phyloP scores from a whole-genome alignment of 805 yeast genomes.

The Metschnikowia lochheadii region DNA sequence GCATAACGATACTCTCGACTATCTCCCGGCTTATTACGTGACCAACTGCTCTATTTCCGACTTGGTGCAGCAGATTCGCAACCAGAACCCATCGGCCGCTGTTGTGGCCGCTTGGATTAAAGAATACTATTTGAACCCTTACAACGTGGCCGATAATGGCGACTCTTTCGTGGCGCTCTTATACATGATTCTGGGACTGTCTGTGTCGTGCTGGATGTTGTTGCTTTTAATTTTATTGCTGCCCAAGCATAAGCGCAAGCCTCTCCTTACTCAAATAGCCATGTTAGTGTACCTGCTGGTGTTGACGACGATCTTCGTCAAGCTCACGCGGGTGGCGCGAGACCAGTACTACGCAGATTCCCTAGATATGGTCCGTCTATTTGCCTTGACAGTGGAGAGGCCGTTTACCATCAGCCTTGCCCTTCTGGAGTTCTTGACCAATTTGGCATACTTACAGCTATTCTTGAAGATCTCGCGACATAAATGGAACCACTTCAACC shows the following conservation, averaged over 20 bases:
- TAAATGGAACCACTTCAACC: slow-evolving; percentile 21
- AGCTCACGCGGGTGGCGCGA: slow-evolving; percentile 43
- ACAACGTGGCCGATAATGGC: slow-evolving; percentile 34
- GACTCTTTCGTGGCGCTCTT: slow-evolving; percentile 42
- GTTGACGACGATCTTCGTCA: slow-evolving; percentile 48
- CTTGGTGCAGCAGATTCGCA: slow-evolving; percentile 32
- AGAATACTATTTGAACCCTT: slow-evolving; percentile 18
- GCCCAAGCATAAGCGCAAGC: slow-evolving; percentile 48
- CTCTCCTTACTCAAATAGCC: slow-evolving; percentile 52
- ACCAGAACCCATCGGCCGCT: slow-evolving; percentile 6
- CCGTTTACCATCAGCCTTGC: slow-evolving; percentile 37
- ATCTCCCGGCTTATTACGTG: slow-evolving; percentile 42
- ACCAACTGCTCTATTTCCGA: slow-evolving; percentile 40
- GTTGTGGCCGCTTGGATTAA: slow-evolving; percentile 14
- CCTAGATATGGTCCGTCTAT: slow-evolving; percentile 47
- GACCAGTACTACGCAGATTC: slow-evolving; percentile 50
- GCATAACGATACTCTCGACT: slow-evolving; percentile 14
- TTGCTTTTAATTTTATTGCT: slow-evolving; percentile 52
- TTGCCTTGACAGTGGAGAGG: slow-evolving; percentile 34
- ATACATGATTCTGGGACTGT: slow-evolving; percentile 51
- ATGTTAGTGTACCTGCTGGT: slow-evolving; percentile 54
- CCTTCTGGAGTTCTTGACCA: slow-evolving; percentile 42
- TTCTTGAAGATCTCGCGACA: slow-evolving; percentile 23
- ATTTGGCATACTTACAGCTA: slow-evolving; percentile 55
- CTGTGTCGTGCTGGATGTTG: slow-evolving; percentile 69